phyloP scores from a whole-genome alignment of 176 grass and related monocot species.

The Triticum timopheevii region DNA sequence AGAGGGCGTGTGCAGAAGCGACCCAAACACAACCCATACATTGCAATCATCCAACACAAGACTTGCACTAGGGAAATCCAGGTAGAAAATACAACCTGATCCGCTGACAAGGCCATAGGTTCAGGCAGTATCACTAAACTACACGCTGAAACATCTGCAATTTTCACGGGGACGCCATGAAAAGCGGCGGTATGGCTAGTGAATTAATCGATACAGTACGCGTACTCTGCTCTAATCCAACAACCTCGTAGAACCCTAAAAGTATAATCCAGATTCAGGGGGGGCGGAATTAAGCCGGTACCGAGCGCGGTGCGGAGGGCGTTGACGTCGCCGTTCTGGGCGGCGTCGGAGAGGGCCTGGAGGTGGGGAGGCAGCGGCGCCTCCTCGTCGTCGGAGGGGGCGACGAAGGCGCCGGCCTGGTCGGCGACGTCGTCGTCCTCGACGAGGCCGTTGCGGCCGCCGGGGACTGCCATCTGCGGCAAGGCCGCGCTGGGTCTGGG shows the following conservation, averaged over 20 bases:
- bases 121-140: neutral
- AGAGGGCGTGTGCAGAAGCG: neutral
- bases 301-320: constrained; percentile 68
- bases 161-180: neutral
- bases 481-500: neutral
- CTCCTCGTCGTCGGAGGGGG: constrained; percentile 48
- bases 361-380: constrained; percentile 64
- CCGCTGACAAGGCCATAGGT: neutral
- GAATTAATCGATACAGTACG: neutral
- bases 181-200: neutral
- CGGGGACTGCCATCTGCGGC: constrained; percentile 47
- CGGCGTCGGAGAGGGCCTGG: constrained; percentile 69
- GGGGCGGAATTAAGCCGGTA: constrained; percentile 2
- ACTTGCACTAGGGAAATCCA: neutral
- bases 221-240: neutral
- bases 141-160: neutral
- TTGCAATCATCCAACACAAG: neutral
- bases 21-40: neutral
- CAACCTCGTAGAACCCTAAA: constrained; percentile 11
- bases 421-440: constrained; percentile 39
- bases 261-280: neutral
- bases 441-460: constrained; percentile 31
- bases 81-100: neutral
- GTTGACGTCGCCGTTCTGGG: constrained; percentile 59
- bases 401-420: constrained; percentile 30